Evolutionary conservation across 768 basidiomycete genomes (phyloP).

Genomic region (Steccherinum ochraceum): DNA sequence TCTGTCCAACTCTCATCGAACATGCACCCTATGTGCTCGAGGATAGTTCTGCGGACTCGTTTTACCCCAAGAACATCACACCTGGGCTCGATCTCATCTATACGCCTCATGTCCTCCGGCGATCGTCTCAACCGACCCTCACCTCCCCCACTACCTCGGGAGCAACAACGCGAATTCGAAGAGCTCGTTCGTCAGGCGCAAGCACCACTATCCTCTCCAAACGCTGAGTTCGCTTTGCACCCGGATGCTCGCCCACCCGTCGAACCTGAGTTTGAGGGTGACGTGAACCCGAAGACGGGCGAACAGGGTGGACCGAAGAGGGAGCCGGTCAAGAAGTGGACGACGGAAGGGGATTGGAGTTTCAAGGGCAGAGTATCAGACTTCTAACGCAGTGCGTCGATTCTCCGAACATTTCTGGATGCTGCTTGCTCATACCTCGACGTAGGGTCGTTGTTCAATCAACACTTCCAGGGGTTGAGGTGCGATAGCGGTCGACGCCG

Average conservation of each 20-base stretch:
- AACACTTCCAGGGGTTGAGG: too few species aligned
- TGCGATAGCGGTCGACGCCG: too few species aligned
- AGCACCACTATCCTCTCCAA: slow-evolving; percentile 30
- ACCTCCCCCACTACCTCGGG: slow-evolving; percentile 68
- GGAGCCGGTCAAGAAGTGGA: slow-evolving; percentile 69
- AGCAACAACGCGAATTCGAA: slow-evolving; percentile 83
- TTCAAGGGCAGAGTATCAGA: slow-evolving; percentile 86
- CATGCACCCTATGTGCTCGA: too few species aligned
- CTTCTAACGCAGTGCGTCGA: too few species aligned
- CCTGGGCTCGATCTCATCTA: too few species aligned
- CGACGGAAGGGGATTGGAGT: slow-evolving; percentile 74
- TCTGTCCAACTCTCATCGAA: too few species aligned
- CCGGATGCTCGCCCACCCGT: slow-evolving; percentile 61
- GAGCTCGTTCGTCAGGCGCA: slow-evolving; percentile 65
- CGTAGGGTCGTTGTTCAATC: too few species aligned
- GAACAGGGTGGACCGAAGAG: slow-evolving; percentile 84
- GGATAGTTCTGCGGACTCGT: too few species aligned
- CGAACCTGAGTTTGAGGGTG: slow-evolving; percentile 70
- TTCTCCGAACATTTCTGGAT: too few species aligned
- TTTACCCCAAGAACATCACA: too few species aligned
- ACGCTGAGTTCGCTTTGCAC: slow-evolving; percentile 47
- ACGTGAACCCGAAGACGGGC: slow-evolving; percentile 75
- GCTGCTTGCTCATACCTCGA: too few species aligned
- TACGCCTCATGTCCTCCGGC: slow-evolving; percentile 8
- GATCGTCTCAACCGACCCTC: slow-evolving; percentile 46